Base-by-base conservation (phyloP, 495 filamentous ascomycete species). In the Annulohypoxylon stygium region DNA sequence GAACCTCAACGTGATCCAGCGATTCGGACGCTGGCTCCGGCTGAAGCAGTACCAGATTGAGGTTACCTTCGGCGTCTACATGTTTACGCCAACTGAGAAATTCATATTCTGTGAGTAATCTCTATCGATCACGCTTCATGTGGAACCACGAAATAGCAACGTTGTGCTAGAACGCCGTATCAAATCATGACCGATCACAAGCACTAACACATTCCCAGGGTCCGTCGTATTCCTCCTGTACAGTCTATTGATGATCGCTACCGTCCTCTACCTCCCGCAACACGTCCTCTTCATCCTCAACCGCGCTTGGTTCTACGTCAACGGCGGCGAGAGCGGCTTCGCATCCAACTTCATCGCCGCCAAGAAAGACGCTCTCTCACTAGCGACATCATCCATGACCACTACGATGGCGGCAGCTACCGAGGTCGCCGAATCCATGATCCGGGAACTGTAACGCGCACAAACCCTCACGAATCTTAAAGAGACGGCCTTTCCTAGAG, bases 281-380 rank as follows among this genome's bases (percentile, higher is more conserved):
- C 96, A 98, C 80, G 80, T 98, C 75, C 83, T 88, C 70, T 88
- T 89, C 70, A 90, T 99, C 75, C 86, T 91, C 73, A 86, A 87
- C 75, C 90, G 95, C 76, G 88, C 94, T 30, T 97, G 93, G 90
- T 99, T 97, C 84, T 99, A 99, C 86, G 93, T 93, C 75, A 90
- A 88, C 66, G 93, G 93, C 58, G 93, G 95, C 75, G 92, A 93
- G 63, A 77, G 78, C 36, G 75, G 74, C 37, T 72, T 80, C 60
- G 81, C 71, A 6, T 70, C 74, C 8, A 77, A 78, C 60, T 55
- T 82, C 23, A 74, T 79, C 20, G 79, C 77, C n/a, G 61, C 78
- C 2, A 79, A 70, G 30, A 83, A 81, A 63, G 76, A 75, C 47
- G 78, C 71, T 7, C 59, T 75, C 16, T 73, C 76, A 14, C 71